Evolutionary conservation across 371 early-diverging fungal species (phyloP), one percentile per base, ranked within the genome.

Genomic region (Rozella allomycis): DNA sequence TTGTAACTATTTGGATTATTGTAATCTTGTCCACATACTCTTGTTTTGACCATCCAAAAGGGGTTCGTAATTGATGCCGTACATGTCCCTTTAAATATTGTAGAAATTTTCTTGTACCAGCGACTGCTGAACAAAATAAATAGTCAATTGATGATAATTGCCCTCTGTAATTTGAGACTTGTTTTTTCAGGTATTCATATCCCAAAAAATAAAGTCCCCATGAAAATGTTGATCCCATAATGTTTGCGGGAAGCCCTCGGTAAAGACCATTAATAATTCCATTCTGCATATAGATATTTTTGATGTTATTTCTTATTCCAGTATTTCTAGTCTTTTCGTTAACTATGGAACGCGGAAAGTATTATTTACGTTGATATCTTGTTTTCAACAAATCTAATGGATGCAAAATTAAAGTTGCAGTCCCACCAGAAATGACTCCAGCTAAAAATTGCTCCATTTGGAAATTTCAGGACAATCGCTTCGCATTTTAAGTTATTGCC

Each of bases 151-250:
- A 10, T 11, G 28, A 7, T 28, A 7, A 5, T 16, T 14, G 28
- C 28, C 5, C 13, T 12, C 6, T 8, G 13, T 8, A 12, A 6
- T 5, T 5, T 12, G 16, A 11, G 13, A 28, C 16, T 14, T 28
- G 5, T 6, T 28, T 28, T 14, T 8, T 8, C 6, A 12, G 13
- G 13, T 12, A 12, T 6, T 39, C 43, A 36, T 69, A 82, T 77
- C 77, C 83, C 33, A 72, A 78, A 51, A 93, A 90, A 46, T 90
- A 93, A 25, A 93, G 56, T 0, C 85, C 90, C 91, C 94, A 93
- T 26, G 79, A 78, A 10, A 74, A 49, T 6, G 82, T 74, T n/a
- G 87, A 70, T 1, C 91, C 94, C 3, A 77, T 78, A 37, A 88
- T 63, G 39, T 83, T 93, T 23, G 94, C 75, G 2, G 71, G 39